Conservation (phyloP, 495 filamentous ascomycete genomes). For the Penicillium atrosanguineum region DNA sequence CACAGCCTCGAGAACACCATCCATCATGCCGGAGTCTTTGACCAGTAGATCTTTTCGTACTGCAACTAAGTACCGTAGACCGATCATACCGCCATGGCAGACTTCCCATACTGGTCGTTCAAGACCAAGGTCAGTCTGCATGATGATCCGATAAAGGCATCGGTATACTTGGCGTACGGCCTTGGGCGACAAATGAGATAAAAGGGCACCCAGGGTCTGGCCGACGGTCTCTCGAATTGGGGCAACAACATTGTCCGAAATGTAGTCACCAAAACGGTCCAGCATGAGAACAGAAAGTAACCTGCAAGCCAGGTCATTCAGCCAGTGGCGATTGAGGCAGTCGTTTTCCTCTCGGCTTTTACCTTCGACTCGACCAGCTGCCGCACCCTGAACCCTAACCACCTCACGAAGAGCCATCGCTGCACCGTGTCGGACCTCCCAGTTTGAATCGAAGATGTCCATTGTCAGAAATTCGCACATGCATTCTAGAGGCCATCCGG, state of each 20-base stretch:
- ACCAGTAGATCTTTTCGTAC: constrained; percentile 89
- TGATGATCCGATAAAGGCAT: constrained; percentile 81
- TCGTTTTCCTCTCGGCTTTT: constrained; percentile 74
- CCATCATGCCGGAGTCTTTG: constrained; percentile 77
- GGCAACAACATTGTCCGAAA: constrained; percentile 93
- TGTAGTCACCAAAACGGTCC: constrained; percentile 95
- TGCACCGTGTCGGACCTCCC: constrained; percentile 97
- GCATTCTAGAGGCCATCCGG: constrained; percentile 83
- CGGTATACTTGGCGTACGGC: constrained; percentile 79
- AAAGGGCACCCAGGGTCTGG: constrained; percentile 86
- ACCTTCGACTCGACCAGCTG: constrained; percentile 76
- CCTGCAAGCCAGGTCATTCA: constrained; percentile 89
- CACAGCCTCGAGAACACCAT: constrained; percentile 86
- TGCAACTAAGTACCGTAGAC: constrained; percentile 88
- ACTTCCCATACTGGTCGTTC: constrained; percentile 82
- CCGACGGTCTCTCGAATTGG: constrained; percentile 95
- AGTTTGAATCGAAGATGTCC: constrained; percentile 89
- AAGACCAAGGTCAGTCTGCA: constrained; percentile 77
- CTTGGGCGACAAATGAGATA: constrained; percentile 70
- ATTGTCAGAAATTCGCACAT: constrained; percentile 90
- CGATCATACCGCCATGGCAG: constrained; percentile 97
- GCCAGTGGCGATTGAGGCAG: constrained; percentile 72
- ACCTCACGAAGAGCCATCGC: constrained; percentile 94
- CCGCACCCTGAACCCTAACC: constrained; percentile 83
- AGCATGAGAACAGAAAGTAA: constrained; percentile 95